Conservation (phyloP, 495 filamentous ascomycete species). For the Baudoinia panamericana region DNA sequence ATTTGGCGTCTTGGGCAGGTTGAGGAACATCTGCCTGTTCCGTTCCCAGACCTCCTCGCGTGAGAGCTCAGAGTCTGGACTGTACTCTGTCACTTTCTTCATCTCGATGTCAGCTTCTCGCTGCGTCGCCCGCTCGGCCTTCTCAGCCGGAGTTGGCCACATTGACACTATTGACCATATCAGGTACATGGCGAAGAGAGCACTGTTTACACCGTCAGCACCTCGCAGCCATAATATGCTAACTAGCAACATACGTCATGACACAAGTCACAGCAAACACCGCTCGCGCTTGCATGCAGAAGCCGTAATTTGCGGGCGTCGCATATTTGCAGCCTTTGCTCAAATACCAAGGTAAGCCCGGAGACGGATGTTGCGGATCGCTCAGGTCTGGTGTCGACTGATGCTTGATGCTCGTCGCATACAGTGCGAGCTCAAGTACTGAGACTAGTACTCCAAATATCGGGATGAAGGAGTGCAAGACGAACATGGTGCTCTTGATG, state of each 20-base stretch:
- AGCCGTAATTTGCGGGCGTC: conserved; percentile 40
- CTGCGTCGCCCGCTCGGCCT: conserved; percentile 12
- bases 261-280: conserved; percentile 57
- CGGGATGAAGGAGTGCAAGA: conserved; percentile 61
- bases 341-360: conserved; percentile 70
- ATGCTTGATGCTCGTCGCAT: conserved; percentile 49
- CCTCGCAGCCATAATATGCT: background rate
- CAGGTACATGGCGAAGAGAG: conserved; percentile 24
- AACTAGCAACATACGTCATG: conserved; percentile 46
- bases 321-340: conserved; percentile 61
- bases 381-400: conserved; percentile 72
- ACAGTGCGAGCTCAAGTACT: conserved; percentile 46
- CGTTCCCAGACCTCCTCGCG: conserved; percentile 30
- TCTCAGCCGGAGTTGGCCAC: conserved; percentile 23
- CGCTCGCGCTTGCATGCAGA: conserved; percentile 65
- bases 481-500: conserved; percentile 50
- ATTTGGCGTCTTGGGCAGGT: conserved; percentile 26
- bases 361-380: conserved; percentile 45
- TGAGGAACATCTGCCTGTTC: conserved; percentile 27
- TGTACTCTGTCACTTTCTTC: conserved; percentile 16
- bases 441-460: conserved; percentile 50
- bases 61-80: conserved; percentile 22
- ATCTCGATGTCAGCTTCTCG: conserved; percentile 21
- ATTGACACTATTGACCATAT: conserved; percentile 26
- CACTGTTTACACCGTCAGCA: conserved; percentile 18